Percentiles rank a stretch among this genome's conserved stretches.
phyloP scores from a whole-genome alignment of 805 yeast genomes.

The Metschnikowia cubensis region DNA sequence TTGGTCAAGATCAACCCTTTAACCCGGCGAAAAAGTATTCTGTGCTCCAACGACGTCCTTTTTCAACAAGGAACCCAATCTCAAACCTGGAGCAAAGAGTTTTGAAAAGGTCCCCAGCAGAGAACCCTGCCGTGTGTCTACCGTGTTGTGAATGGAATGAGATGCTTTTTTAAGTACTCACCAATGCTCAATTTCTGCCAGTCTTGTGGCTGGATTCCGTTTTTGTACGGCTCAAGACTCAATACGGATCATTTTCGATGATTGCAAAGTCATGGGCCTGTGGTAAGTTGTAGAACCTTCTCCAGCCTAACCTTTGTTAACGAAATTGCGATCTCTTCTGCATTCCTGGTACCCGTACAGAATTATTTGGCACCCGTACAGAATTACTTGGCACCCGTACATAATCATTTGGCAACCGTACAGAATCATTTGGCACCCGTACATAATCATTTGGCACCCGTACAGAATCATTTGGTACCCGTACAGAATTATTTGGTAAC shows the following conservation, averaged over 20 bases:
- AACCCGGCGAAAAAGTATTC: too few species aligned
- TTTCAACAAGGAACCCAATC: conserved; percentile 20
- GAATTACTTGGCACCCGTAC: too few species aligned
- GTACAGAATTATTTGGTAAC: too few species aligned
- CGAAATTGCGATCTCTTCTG: too few species aligned
- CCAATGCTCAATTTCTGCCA: conserved; percentile 6
- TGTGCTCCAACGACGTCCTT: conserved; percentile 13
- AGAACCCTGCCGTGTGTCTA: conserved; percentile 19
- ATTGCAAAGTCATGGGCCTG: conserved; percentile 16
- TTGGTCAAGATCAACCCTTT: too few species aligned
- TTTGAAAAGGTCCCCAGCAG: conserved; percentile 20
- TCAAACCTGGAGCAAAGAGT: conserved; percentile 20
- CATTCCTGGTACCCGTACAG: too few species aligned
- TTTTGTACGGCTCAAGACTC: conserved; percentile 14
- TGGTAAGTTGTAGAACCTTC: conserved; percentile 15
- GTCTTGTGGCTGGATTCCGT: neutral
- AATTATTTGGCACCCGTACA: too few species aligned
- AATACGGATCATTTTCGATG: conserved; percentile 21
- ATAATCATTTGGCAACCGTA: too few species aligned
- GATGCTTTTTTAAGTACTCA: conserved; percentile 13
- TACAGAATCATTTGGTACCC: too few species aligned
- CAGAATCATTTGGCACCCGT: too few species aligned
- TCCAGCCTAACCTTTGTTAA: too few species aligned
- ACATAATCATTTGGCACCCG: too few species aligned
- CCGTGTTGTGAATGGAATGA: conserved; percentile 14